These are phyloP conservation scores for Tolypocladium tropicale DNA, from an alignment of 2,329 filamentous ascomycete genomes.

Conservation along the genomic window DNA sequence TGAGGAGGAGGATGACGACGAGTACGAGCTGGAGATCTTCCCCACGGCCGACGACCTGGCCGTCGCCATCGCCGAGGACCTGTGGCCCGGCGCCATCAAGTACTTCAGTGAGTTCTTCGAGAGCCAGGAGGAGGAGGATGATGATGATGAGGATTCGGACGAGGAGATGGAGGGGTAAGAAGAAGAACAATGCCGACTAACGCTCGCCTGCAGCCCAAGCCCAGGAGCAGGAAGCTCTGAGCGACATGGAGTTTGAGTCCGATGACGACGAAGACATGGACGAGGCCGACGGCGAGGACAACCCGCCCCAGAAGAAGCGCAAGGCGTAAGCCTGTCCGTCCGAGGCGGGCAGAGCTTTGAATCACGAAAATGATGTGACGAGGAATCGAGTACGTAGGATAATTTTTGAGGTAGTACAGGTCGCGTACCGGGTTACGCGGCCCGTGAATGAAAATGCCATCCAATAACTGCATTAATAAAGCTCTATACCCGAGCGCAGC, in stretches of 20 bases:
- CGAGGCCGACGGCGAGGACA: slow-evolving; percentile 29
- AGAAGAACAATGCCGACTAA: neutral
- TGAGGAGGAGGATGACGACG: slow-evolving; percentile 49
- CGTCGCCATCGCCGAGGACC: slow-evolving; percentile 69
- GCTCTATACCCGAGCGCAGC: too few relatives aligned
- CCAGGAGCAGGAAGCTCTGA: slow-evolving; percentile 56
- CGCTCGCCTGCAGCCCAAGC: slow-evolving; percentile 26
- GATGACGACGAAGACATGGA: slow-evolving; percentile 34
- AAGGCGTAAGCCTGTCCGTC: slow-evolving; percentile 21
- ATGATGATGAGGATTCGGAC: neutral
- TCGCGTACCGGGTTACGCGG: neutral
- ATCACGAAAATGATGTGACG: neutral
- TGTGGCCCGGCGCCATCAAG: slow-evolving; percentile 80
- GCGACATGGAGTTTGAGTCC: slow-evolving; percentile 60
- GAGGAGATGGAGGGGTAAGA: neutral
- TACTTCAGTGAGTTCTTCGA: slow-evolving; percentile 68
- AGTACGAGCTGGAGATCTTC: slow-evolving; percentile 72
- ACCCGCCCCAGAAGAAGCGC: slow-evolving; percentile 30
- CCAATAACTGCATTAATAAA: too few relatives aligned
- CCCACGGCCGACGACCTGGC: slow-evolving; percentile 79
- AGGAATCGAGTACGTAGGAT: neutral
- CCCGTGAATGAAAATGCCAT: slow-evolving; percentile 2
- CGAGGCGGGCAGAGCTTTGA: neutral
- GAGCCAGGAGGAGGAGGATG: neutral
- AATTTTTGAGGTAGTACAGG: neutral